These are phyloP conservation scores for Myochromella boudieri DNA, from an alignment of 768 basidiomycete species.

Conservation along the genomic window DNA sequence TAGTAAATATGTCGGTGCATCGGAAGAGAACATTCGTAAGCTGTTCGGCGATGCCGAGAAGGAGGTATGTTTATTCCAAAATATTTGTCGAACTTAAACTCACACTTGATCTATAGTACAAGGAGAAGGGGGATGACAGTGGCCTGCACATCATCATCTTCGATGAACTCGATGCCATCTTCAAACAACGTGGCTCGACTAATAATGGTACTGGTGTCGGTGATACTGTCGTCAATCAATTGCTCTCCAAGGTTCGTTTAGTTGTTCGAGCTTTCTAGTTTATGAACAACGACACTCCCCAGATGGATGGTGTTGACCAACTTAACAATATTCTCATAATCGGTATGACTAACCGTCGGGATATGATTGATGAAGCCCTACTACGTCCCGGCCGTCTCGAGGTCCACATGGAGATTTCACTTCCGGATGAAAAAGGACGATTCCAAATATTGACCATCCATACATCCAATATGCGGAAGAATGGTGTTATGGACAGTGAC, in stretches of 20 bases:
- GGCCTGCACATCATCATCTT: slow-evolving; percentile 99
- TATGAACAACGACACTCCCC: neutral
- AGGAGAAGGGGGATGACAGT: slow-evolving; percentile 95
- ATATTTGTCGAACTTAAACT: neutral
- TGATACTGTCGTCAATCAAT: slow-evolving; percentile 98
- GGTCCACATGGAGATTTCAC: slow-evolving; percentile 98
- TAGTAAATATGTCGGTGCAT: slow-evolving; percentile 95
- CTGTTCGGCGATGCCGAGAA: slow-evolving; percentile 98
- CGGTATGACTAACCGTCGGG: slow-evolving; percentile 97
- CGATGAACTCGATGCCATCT: slow-evolving; percentile 97
- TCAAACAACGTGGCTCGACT: slow-evolving; percentile 96
- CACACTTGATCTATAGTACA: slow-evolving; percentile 58
- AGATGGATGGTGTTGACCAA: slow-evolving; percentile 99
- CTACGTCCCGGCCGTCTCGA: slow-evolving; percentile 97
- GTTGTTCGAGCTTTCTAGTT: neutral
- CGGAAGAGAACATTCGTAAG: slow-evolving; percentile 97
- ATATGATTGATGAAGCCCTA: slow-evolving; percentile 99
- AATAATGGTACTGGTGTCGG: slow-evolving; percentile 93
- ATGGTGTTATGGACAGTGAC: slow-evolving; percentile 84
- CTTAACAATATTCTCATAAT: slow-evolving; percentile 99
- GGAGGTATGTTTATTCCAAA: slow-evolving; percentile 53
- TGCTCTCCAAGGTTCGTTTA: slow-evolving; percentile 81
- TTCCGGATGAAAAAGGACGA: slow-evolving; percentile 92
- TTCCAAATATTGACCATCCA: slow-evolving; percentile 94
- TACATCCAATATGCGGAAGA: slow-evolving; percentile 90